A percentile compares a stretch with the other conserved stretches of the same genome.
Evolutionary conservation across 106 monocot genomes (phyloP).

Genomic region (Platanthera guangdongensis): DNA sequence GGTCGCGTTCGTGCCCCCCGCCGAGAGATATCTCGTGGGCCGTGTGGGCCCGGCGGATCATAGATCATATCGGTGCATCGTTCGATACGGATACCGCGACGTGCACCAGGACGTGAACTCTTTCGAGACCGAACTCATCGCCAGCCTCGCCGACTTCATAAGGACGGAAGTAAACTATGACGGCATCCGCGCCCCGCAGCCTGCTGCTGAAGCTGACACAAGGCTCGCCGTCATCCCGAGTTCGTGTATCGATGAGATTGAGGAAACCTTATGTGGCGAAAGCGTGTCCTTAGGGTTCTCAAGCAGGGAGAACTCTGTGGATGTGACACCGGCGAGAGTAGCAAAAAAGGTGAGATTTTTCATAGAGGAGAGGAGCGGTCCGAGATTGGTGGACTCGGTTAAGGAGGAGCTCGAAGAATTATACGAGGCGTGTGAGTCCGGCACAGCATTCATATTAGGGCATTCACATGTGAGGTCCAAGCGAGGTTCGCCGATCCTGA

Average conservation of each 20-base stretch:
- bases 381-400: constrained; percentile 2
- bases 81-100: constrained; percentile 66
- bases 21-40: constrained; percentile 50
- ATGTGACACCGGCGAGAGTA: neutral
- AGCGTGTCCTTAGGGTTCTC: constrained; percentile 17
- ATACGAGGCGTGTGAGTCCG: constrained; percentile 31
- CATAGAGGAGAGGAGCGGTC: constrained; percentile 17
- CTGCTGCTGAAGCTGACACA: neutral
- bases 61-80: constrained; percentile 66
- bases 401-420: constrained; percentile 49
- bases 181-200: neutral
- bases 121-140: constrained; percentile 48
- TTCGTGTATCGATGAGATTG: constrained; percentile 1
- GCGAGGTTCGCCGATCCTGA: constrained; percentile 45
- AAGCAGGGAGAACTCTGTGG: neutral
- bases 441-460: constrained; percentile 56
- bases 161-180: constrained; percentile 15
- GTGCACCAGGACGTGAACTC: constrained; percentile 72
- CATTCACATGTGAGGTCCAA: constrained; percentile 55
- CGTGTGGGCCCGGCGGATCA: constrained; percentile 44
- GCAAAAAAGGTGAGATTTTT: constrained; percentile 38
- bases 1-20: constrained; percentile 42
- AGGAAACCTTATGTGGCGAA: constrained; percentile 5
- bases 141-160: constrained; percentile 47
- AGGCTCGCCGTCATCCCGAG: constrained; percentile 34